These are phyloP conservation scores for Ceratocystis destructans DNA, from an alignment of 2,329 filamentous ascomycete species.

Conservation along the genomic window DNA sequence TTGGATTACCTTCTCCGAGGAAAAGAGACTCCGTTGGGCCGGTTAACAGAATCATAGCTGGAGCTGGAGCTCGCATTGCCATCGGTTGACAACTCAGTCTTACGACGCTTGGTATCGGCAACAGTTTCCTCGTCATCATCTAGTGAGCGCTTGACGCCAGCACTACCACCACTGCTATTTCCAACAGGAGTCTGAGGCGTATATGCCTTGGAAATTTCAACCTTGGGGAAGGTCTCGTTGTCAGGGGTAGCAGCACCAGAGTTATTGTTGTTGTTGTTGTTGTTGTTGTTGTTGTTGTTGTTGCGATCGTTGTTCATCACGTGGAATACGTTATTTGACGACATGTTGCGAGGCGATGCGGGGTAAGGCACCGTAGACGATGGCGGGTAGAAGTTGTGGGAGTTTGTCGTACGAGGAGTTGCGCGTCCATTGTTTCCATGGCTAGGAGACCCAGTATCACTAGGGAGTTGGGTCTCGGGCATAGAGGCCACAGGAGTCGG, in stretches of 20 bases:
- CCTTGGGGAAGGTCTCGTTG: constrained; percentile 57
- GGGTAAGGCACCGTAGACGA: constrained; percentile 53
- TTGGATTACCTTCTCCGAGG: constrained; percentile 28
- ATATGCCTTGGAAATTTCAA: constrained; percentile 50
- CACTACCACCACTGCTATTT: constrained; percentile 45
- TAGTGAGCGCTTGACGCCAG: constrained; percentile 34
- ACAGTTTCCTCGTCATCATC: constrained; percentile 47
- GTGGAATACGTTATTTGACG: constrained; percentile 74
- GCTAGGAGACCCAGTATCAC: constrained; percentile 69
- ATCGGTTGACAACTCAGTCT: constrained; percentile 50
- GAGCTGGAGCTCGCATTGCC: constrained; percentile 33
- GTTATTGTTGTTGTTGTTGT: constrained; percentile 25
- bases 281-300: constrained; percentile 23
- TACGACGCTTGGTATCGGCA: constrained; percentile 62
- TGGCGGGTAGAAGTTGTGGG: constrained; percentile 56
- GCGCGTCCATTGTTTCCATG: constrained; percentile 55
- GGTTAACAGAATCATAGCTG: constrained; percentile 37
- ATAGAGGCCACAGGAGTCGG: constrained; percentile 52
- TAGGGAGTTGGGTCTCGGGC: constrained; percentile 64
- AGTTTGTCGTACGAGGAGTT: constrained; percentile 65
- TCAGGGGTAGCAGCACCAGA: constrained; percentile 50
- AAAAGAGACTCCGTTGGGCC: constrained; percentile 32
- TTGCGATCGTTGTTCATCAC: constrained; percentile 71
- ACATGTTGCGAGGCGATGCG: constrained; percentile 60
- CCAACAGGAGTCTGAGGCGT: constrained; percentile 45